Conservation (phyloP, 257 asterid genomes). For the Nicotiana otophora region DNA sequence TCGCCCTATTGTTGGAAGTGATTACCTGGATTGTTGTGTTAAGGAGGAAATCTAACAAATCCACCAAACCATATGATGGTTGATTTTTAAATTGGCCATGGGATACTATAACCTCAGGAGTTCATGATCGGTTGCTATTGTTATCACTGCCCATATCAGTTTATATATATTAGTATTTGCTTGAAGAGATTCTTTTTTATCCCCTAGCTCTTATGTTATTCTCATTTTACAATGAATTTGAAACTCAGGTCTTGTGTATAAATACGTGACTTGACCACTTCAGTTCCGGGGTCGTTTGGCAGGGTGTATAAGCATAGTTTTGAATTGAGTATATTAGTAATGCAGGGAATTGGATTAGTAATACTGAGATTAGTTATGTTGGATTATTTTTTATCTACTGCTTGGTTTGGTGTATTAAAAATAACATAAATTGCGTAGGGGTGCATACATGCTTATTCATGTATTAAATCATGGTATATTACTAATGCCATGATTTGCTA, state of each 20-base stretch:
- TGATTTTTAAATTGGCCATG: slow-evolving; percentile 20
- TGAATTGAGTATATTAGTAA: no score
- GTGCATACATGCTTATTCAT: no score
- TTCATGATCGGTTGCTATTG: slow-evolving; percentile 17
- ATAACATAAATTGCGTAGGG: no score
- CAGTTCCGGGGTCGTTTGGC: neutral
- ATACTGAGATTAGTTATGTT: no score
- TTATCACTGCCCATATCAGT: neutral
- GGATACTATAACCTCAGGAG: slow-evolving; percentile 32
- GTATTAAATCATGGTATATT: no score
- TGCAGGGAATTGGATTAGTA: no score
- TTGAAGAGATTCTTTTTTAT: neutral
- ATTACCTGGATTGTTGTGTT: slow-evolving; percentile 65
- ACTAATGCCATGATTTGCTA: no score
- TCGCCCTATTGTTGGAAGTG: slow-evolving; percentile 48
- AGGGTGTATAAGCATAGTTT: no score
- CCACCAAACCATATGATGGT: slow-evolving; percentile 59
- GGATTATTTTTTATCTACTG: no score
- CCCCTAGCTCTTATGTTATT: neutral
- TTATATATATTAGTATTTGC: neutral
- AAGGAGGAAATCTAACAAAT: slow-evolving; percentile 37
- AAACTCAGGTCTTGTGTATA: neutral
- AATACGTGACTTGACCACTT: neutral
- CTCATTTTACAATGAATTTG: neutral
- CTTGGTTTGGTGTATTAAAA: no score